Conservation (phyloP, 2,329 filamentous ascomycete species). For the Aspergillus pseudoviridinutans region DNA sequence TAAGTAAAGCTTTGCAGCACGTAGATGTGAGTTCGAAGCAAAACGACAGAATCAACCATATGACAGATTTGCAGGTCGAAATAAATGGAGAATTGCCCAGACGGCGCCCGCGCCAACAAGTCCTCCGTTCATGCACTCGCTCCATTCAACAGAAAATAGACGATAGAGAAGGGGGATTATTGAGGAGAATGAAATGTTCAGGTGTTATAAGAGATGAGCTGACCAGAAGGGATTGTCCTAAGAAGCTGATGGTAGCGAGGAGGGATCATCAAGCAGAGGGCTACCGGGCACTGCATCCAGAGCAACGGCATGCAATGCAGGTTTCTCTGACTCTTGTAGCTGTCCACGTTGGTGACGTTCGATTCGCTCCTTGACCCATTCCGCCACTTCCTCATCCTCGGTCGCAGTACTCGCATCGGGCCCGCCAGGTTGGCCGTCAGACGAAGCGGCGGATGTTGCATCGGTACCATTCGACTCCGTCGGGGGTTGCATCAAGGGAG, state of each 20-base stretch:
- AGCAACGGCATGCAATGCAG: conserved; percentile 82
- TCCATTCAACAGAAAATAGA: not conserved
- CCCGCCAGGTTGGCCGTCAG: conserved; percentile 23
- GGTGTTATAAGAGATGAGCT: not conserved
- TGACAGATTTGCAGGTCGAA: not conserved
- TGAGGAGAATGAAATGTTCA: not conserved
- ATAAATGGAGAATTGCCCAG: not conserved
- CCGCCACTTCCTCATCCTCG: conserved; percentile 76
- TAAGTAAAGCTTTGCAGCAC: not conserved
- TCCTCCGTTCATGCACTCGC: conserved; percentile 2
- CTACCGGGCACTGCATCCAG: conserved; percentile 62
- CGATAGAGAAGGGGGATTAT: not conserved
- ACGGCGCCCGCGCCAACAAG: conserved; percentile 7
- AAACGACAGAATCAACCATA: not conserved
- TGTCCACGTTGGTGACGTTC: conserved; percentile 60
- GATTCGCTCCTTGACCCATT: conserved; percentile 74
- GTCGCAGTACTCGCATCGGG: conserved; percentile 41
- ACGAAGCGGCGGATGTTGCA: conserved; percentile 36
- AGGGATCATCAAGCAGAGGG: conserved; percentile 29
- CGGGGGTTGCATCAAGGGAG: conserved; percentile 68
- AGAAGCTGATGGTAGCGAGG: conserved; percentile 1
- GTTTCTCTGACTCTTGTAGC: conserved; percentile 57
- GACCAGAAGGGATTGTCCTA: not conserved
- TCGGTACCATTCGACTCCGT: conserved; percentile 57
- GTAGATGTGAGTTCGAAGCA: not conserved